Evolutionary conservation across 23 red algal species (phyloP).

Genomic region (Chondrus crispus): DNA sequence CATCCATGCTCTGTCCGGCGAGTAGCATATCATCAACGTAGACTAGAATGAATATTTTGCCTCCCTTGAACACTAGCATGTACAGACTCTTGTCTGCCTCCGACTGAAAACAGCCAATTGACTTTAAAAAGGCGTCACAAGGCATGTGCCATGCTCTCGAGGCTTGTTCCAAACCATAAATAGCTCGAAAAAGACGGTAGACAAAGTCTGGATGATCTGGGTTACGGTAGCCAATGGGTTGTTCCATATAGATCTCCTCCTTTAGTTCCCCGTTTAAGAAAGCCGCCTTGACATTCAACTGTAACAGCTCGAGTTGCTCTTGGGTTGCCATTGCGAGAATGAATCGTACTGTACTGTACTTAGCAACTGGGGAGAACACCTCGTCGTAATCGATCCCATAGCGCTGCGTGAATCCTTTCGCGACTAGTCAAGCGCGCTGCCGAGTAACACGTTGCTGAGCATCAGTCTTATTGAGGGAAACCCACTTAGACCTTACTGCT

Average conservation of each 20-base stretch:
- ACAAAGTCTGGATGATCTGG: too few species aligned
- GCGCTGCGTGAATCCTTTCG: background rate
- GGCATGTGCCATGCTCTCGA: background rate
- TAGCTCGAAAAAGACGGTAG: background rate
- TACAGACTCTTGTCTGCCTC: background rate
- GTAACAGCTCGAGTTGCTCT: background rate
- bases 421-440: background rate
- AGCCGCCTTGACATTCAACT: conserved; percentile 9
- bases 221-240: too few species aligned
- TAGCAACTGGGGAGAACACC: background rate
- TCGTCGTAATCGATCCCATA: background rate
- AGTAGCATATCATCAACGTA: background rate
- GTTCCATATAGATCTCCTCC: conserved; percentile 13
- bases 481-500: background rate
- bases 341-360: background rate
- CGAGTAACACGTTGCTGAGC: background rate
- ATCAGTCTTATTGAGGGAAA: conserved; percentile 2
- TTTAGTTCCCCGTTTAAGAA: conserved; percentile 24
- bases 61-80: background rate
- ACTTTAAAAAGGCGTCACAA: background rate
- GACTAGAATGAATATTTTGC: background rate
- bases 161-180: background rate
- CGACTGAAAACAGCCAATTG: background rate
- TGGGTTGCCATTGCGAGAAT: background rate
- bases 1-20: background rate